Base-by-base conservation (phyloP, 176 grass and related monocot species). In the Miscanthus lutarioriparius region DNA sequence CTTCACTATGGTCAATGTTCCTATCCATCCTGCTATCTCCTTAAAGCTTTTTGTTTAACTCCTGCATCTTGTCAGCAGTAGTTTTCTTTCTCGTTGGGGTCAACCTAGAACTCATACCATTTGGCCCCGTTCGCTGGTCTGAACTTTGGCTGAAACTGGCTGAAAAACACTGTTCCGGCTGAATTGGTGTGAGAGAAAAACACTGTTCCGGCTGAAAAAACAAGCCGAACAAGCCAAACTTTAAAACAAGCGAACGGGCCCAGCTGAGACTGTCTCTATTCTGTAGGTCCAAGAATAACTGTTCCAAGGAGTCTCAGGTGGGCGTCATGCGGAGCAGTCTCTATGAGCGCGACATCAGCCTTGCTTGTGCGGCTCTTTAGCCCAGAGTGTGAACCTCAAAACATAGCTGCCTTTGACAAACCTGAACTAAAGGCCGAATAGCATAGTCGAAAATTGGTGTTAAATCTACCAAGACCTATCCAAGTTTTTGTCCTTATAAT, bases 311-410 rank as follows among this genome's bases (percentile, higher is more conserved):
- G 89, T 76, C 88, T 99, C 15, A 84, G 89, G 81, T 94, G 91
- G 26, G 93, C 86, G 49, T 93, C 93, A n/a, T 91, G 87, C 10
- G 96, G 93, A 61, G 91, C 91, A 38, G 53, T 94, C 37, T 72
- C 91, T 35, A 20, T 83, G 70, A 98, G 93, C 59, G 61, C 85
- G 0, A 68, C 89, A 4, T 64, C 93, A 2, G 86, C 87, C 39
- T 3, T 98, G 86, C 83, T 98, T 17, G 96, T 98, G 67, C 86
- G 86, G 1, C 89, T 98, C 53, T 98, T 98, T n/a, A 94, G 96
- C 83, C 93, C 89, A 15, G 93, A 98, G 86, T 95, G 93, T 30
- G 91, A 98, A 76, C 93, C 83, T 2, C 96, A 98, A 77, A 98
- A 98, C 71, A 92, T 98, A 72, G 91, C 89, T 63, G 93, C 91